Evolutionary conservation across 2,329 filamentous ascomycete genomes (phyloP).

Genomic region (Penicillium sp.): DNA sequence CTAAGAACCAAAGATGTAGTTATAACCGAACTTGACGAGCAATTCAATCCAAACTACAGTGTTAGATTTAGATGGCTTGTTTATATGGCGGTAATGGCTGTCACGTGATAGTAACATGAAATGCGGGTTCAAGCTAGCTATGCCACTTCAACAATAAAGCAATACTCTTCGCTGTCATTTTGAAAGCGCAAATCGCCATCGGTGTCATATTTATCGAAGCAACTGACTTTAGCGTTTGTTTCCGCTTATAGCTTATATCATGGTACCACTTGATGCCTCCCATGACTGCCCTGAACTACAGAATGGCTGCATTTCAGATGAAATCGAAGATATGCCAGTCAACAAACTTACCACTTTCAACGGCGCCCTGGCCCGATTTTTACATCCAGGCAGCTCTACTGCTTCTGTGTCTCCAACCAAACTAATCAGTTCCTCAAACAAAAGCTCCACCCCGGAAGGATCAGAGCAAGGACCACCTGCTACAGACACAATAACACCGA

Average conservation of each 20-base stretch:
- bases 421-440: conserved; percentile 2
- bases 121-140: no score
- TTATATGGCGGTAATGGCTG: no score
- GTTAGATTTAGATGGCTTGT: no score
- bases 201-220: not conserved
- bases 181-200: not conserved
- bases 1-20: no score
- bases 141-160: no score
- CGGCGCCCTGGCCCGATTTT: conserved; percentile 36
- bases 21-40: no score
- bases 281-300: not conserved
- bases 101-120: no score
- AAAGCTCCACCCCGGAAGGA: not conserved
- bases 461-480: not conserved
- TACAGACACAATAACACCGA: not conserved
- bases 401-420: not conserved
- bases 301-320: not conserved
- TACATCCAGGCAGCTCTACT: conserved; percentile 20
- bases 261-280: not conserved
- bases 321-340: conserved; percentile 30
- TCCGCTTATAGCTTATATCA: not conserved
- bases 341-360: conserved; percentile 38
- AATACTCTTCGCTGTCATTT: not conserved
- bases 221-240: not conserved
- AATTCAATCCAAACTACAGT: no score